These are phyloP conservation scores for Ophiobolus disseminans DNA, from an alignment of 2,329 filamentous ascomycete species.

Conservation along the genomic window DNA sequence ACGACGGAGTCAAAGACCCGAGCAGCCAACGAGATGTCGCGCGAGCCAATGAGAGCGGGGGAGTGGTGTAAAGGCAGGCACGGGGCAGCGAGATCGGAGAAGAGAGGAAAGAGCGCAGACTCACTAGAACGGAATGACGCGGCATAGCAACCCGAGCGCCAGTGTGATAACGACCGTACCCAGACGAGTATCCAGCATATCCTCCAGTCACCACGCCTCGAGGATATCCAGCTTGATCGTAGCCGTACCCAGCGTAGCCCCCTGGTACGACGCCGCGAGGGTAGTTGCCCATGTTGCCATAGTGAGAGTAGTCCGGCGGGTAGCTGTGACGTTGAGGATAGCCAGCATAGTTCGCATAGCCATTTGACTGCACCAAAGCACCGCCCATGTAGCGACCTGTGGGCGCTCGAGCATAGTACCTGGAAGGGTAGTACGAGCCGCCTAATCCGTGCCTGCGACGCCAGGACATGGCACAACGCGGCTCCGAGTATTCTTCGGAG, in stretches of 20 bases:
- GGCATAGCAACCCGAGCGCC: constrained; percentile 29
- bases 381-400: constrained; percentile 11
- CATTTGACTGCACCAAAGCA: constrained; percentile 8
- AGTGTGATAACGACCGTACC: constrained; percentile 22
- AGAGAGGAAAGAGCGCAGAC: constrained; percentile 21
- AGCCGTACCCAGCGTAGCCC: constrained; percentile 6
- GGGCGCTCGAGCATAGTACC: constrained; percentile 33
- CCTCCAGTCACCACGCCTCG: constrained; percentile 5
- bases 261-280: too few species aligned
- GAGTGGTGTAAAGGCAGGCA: constrained; percentile 21
- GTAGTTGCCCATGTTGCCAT: too few species aligned
- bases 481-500: constrained; percentile 11
- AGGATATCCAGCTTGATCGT: constrained; percentile 7
- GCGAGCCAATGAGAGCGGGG: constrained; percentile 17
- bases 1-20: constrained; percentile 2
- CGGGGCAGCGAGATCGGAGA: constrained; percentile 10
- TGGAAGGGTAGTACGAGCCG: constrained; percentile 35
- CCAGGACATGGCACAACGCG: constrained; percentile 22
- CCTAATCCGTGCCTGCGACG: constrained; percentile 29
- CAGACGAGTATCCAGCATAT: constrained; percentile 10
- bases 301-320: constrained; percentile 2
- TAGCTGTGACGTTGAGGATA: constrained; percentile 6
- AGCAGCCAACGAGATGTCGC: background rate
- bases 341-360: constrained; percentile 12
- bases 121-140: constrained; percentile 30